These are phyloP conservation scores for Friedmanniomyces endolithicus DNA, from an alignment of 495 filamentous ascomycete genomes.

Conservation along the genomic window DNA sequence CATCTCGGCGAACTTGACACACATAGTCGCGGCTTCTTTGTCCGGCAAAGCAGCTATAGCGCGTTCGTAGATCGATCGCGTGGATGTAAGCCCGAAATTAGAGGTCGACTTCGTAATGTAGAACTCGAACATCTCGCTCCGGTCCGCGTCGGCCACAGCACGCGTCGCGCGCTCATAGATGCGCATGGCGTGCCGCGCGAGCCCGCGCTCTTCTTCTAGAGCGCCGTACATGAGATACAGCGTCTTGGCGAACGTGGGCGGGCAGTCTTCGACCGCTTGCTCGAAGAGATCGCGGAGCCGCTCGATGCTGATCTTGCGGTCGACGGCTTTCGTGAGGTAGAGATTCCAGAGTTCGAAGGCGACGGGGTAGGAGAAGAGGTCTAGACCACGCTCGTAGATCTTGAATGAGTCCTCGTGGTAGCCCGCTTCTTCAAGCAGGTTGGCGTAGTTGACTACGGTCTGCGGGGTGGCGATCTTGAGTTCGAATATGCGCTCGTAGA, in stretches of 20 bases:
- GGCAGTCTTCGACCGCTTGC: conserved; percentile 88
- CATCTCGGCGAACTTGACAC: conserved; percentile 98
- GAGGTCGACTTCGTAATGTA: conserved; percentile 98
- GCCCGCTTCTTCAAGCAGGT: conserved; percentile 84
- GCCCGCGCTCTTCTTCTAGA: conserved; percentile 87
- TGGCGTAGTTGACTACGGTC: conserved; percentile 97
- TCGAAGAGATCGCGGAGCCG: conserved; percentile 91
- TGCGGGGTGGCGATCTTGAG: conserved; percentile 95
- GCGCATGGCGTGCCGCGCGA: conserved; percentile 95
- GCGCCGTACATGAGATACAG: conserved; percentile 98
- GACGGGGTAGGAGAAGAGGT: conserved; percentile 94
- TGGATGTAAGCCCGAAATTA: conserved; percentile 93
- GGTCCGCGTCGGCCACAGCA: conserved; percentile 87
- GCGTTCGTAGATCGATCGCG: conserved; percentile 91
- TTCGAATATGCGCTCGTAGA: conserved; percentile 97
- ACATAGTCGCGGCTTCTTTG: conserved; percentile 92
- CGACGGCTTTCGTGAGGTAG: conserved; percentile 93
- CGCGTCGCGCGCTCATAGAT: conserved; percentile 97
- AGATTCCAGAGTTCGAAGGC: conserved; percentile 99
- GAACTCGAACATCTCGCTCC: conserved; percentile 97
- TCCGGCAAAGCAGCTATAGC: conserved; percentile 87
- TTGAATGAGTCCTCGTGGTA: conserved; percentile 99
- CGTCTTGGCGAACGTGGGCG: conserved; percentile 89
- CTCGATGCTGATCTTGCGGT: conserved; percentile 90
- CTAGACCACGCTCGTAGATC: conserved; percentile 89